These are phyloP conservation scores for Pythium aristosporum DNA, from an alignment of 352 stramenopile species.

Conservation along the genomic window DNA sequence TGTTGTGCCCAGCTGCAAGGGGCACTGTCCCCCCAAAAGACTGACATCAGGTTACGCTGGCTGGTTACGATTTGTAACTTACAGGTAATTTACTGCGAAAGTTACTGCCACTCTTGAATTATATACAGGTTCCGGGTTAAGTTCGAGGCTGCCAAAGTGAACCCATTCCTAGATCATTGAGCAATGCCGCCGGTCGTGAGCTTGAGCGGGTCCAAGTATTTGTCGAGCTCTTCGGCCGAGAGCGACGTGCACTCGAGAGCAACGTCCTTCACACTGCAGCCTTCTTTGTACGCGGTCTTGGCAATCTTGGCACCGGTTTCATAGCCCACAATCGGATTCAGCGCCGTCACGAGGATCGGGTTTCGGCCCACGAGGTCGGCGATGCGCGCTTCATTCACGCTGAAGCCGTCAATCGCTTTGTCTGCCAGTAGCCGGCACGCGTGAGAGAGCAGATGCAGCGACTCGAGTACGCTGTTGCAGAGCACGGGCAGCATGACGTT, in stretches of 20 bases:
- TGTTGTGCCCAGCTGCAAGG: not conserved
- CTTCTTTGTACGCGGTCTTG: slow-evolving; percentile 61
- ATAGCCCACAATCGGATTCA: slow-evolving; percentile 62
- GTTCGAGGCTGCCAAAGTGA: not conserved
- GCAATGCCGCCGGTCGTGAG: slow-evolving; percentile 47
- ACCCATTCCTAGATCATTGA: slow-evolving; percentile 21
- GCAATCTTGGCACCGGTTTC: slow-evolving; percentile 56
- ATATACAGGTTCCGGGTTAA: not conserved
- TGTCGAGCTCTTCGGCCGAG: slow-evolving; percentile 50
- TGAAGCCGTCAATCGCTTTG: slow-evolving; percentile 45
- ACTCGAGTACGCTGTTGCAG: slow-evolving; percentile 50
- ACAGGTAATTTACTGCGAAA: no score
- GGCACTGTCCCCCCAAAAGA: slow-evolving; percentile 8
- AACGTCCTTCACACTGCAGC: slow-evolving; percentile 48
- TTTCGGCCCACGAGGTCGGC: slow-evolving; percentile 51
- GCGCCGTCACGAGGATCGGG: slow-evolving; percentile 56
- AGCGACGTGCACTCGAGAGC: slow-evolving; percentile 43
- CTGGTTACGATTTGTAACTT: not conserved
- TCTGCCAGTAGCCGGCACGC: slow-evolving; percentile 42
- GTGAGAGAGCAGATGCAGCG: slow-evolving; percentile 39
- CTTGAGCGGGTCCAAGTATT: slow-evolving; percentile 46
- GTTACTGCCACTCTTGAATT: not conserved
- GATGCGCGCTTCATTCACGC: slow-evolving; percentile 42
- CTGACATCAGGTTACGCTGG: not conserved
- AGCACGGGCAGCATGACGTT: slow-evolving; percentile 66